These are phyloP conservation scores for Cladorrhinum sp. DNA, from an alignment of 2,329 filamentous ascomycete species.

Conservation along the genomic window DNA sequence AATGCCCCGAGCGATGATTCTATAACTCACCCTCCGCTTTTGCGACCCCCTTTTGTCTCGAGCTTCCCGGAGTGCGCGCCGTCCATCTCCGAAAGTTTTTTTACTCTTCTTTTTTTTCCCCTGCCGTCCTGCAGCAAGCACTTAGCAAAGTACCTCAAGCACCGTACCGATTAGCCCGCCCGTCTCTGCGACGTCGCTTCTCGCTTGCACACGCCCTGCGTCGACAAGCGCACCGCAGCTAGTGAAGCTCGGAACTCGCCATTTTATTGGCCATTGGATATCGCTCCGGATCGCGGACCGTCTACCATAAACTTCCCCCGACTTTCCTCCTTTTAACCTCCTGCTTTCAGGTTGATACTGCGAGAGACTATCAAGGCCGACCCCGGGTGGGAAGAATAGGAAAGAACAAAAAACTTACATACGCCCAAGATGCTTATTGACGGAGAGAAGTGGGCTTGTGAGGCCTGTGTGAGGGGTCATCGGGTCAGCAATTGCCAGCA, in stretches of 20 bases:
- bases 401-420: neutral
- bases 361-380: neutral
- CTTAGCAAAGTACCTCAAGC: neutral
- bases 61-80: conserved; percentile 12
- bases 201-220: conserved; percentile 7
- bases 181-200: conserved; percentile 3
- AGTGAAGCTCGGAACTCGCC: conserved; percentile 6
- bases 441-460: conserved; percentile 97
- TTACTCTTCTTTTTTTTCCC: conserved; percentile 10
- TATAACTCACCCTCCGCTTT: conserved; percentile 23
- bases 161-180: conserved; percentile 7
- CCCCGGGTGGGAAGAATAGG: neutral
- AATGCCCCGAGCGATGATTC: conserved; percentile 30
- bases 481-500: conserved; percentile 99
- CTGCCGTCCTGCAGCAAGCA: conserved; percentile 20
- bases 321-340: neutral
- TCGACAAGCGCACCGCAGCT: conserved; percentile 11
- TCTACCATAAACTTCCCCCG: neutral
- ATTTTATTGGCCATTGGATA: conserved; percentile 2
- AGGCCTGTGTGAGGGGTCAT: conserved; percentile 96
- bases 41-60: conserved; percentile 25
- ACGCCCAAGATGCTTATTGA: conserved; percentile 69
- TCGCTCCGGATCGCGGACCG: conserved; percentile 11
- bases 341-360: neutral
- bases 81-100: conserved; percentile 4